Base-by-base conservation (phyloP, 148 eudicot genomes). In the Oxyria digyna region DNA sequence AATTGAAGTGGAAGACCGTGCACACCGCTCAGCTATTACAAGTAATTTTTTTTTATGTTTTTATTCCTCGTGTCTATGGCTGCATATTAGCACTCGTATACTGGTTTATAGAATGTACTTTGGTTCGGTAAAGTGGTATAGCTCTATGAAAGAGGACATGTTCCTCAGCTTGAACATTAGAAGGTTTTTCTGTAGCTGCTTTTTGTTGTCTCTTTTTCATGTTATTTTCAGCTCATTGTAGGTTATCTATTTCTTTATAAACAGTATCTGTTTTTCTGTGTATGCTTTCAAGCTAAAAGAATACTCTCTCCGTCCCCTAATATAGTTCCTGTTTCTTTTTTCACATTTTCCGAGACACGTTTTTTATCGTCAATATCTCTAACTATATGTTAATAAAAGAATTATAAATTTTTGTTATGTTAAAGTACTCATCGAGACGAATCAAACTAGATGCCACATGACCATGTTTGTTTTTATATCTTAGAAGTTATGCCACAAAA, bases 1-100 rank as follows among this genome's bases (percentile, higher is more conserved):
- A 9, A 90, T 93, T 70, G 98, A 93, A 83, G 98, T 93, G 29
- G 98, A 93, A 85, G 96, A 93, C 82, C 98, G 98, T 70, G 91
- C 96, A 23, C 87, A 85, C 49, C 98, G 96, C 21, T 87, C 98
- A 21, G 98, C 98, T 72, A 78, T 93, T 62, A 89, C 90, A 78
- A 86, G 98, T 89, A 80, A 69, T 29, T 52, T 8, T 24, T 27
- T 12, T 27, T 12, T 29, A 29, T 20, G 29, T 31, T 15, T 38
- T 15, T 27, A 13, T 13, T 11, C 38, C 65, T 9, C 15, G 1
- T 52, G 4, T 52, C 62, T 52, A 18, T 49, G 26, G 57, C 26
- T 49, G 57, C 57, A 8, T 49, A 49, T 49, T 46, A 49, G 20
- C 27, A 49, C 26, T 21, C 57, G 21, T 49, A 4, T 49, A 49